Evolutionary conservation across 208 protist genomes (phyloP).

Genomic region (Trichomonas gallinae): DNA sequence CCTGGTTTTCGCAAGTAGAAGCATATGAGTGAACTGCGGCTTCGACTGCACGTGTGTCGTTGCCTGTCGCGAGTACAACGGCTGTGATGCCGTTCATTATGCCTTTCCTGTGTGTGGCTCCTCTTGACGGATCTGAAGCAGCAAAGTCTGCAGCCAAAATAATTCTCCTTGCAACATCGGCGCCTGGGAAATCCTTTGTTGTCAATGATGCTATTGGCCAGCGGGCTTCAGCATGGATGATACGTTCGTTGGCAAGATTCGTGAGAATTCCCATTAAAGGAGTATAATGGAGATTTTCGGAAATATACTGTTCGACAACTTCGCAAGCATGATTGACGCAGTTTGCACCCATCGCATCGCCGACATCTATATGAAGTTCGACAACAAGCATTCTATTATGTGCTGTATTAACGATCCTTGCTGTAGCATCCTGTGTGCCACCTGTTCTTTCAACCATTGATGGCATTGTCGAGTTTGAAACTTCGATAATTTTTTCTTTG

Average conservation of each 20-base stretch:
- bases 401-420: not conserved
- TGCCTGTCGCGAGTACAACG: not conserved
- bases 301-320: not conserved
- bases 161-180: not conserved
- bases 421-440: not conserved
- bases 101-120: not conserved
- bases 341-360: not conserved
- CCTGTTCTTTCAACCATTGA: not conserved
- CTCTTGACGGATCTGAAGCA: not conserved
- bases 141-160: not conserved
- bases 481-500: not conserved
- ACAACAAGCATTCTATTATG: not conserved
- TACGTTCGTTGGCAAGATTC: not conserved
- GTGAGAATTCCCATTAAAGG: constrained; percentile 16
- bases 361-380: not conserved
- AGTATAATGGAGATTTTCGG: not conserved
- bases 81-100: constrained; percentile 10
- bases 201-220: not conserved
- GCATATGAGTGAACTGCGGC: not conserved
- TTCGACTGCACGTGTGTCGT: constrained; percentile 7
- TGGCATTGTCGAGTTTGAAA: not conserved
- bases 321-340: constrained; percentile 1
- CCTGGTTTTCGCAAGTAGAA: not conserved
- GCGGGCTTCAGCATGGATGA: not conserved
- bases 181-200: not conserved